Evolutionary conservation across 2,329 filamentous ascomycete genomes (phyloP).

Genomic region (Fusarium veterinarium): DNA sequence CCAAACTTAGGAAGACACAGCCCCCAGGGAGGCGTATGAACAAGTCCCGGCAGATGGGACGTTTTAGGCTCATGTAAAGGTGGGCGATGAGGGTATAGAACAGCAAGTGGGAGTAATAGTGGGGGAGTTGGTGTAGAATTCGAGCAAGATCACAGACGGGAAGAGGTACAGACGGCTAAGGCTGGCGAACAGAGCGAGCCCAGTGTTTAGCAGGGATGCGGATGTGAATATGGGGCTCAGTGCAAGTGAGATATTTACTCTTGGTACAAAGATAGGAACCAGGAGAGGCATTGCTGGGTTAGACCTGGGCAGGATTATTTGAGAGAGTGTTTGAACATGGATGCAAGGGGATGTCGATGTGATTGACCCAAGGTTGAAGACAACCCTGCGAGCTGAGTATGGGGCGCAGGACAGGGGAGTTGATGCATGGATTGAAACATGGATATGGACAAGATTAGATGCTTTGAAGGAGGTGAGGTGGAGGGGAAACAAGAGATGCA

Average conservation of each 20-base stretch:
- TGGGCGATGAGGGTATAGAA: conserved; percentile 46
- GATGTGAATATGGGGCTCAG: conserved; percentile 28
- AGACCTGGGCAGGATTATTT: conserved; percentile 19
- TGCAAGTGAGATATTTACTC: conserved; percentile 35
- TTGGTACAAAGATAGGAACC: conserved; percentile 43
- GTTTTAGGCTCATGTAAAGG: conserved; percentile 49
- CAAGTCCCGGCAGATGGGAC: conserved; percentile 41
- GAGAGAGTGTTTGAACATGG: conserved; percentile 26
- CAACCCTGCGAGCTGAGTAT: conserved; percentile 49
- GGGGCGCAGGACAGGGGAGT: conserved; percentile 44
- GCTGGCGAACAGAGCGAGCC: conserved; percentile 30
- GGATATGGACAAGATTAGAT: conserved; percentile 31
- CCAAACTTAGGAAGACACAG: conserved; percentile 62
- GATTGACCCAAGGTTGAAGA: conserved; percentile 37
- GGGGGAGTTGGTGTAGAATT: conserved; percentile 43
- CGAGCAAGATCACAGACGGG: conserved; percentile 39
- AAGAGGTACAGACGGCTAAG: conserved; percentile 41
- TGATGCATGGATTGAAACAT: conserved; percentile 13
- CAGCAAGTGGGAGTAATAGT: conserved; percentile 39
- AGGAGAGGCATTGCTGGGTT: conserved; percentile 45
- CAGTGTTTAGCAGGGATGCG: conserved; percentile 35
- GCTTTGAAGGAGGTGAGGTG: conserved; percentile 13
- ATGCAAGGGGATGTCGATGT: conserved; percentile 21
- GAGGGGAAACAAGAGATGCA: conserved; percentile 17
- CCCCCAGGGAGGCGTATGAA: conserved; percentile 54